phyloP scores from a whole-genome alignment of 805 yeast species.

The Saccharomyces jurei region DNA sequence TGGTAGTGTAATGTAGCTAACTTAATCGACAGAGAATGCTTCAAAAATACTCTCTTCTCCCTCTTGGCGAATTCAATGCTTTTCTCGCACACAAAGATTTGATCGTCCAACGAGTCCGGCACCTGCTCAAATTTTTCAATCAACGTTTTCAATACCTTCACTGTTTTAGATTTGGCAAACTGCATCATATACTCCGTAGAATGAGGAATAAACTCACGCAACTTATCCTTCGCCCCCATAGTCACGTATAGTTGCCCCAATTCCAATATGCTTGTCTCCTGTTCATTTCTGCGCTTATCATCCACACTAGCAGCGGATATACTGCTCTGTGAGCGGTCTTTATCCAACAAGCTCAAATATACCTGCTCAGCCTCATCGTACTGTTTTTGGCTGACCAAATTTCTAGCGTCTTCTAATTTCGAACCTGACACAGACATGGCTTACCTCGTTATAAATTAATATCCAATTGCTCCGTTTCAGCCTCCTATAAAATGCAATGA shows the following conservation, averaged over 20 bases:
- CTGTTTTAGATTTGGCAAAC: slow-evolving; percentile 89
- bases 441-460: neutral
- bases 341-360: slow-evolving; percentile 44
- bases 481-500: neutral
- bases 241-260: slow-evolving; percentile 64
- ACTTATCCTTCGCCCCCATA: slow-evolving; percentile 39
- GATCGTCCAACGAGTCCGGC: slow-evolving; percentile 56
- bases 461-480: neutral
- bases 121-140: slow-evolving; percentile 68
- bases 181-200: slow-evolving; percentile 66
- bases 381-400: slow-evolving; percentile 43
- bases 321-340: slow-evolving; percentile 6
- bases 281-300: slow-evolving; percentile 41
- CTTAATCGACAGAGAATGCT: slow-evolving; percentile 81
- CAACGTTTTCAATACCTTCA: slow-evolving; percentile 75
- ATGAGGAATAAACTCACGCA: slow-evolving; percentile 54
- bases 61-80: slow-evolving; percentile 80
- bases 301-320: slow-evolving; percentile 9
- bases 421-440: slow-evolving; percentile 13
- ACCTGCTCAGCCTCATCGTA: slow-evolving; percentile 50
- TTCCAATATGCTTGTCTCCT: slow-evolving; percentile 66
- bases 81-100: slow-evolving; percentile 65
- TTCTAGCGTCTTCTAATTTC: slow-evolving; percentile 51
- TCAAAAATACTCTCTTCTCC: slow-evolving; percentile 78
- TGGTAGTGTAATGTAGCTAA: slow-evolving; percentile 68